phyloP scores from a whole-genome alignment of 257 asterid genomes.

The Hygrophila difformis region DNA sequence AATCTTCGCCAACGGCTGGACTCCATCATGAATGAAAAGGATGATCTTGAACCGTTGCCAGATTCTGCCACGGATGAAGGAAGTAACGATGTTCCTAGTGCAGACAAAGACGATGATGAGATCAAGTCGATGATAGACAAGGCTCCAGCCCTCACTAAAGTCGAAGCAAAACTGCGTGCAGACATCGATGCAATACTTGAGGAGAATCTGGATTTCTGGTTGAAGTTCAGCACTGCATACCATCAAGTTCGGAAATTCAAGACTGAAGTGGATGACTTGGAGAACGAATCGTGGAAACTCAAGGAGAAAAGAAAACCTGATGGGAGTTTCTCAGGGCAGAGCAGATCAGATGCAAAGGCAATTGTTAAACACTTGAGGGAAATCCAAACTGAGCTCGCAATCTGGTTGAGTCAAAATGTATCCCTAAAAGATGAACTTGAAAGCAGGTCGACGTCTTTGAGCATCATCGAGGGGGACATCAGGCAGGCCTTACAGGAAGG shows the following conservation, averaged over 20 bases:
- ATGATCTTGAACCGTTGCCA: conserved; percentile 1
- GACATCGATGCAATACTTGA: conserved; percentile 74
- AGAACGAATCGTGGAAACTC: conserved; percentile 46
- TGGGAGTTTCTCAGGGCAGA: conserved; percentile 29
- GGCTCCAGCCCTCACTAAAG: conserved; percentile 28
- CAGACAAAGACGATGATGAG: conserved; percentile 22
- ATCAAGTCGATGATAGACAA: conserved; percentile 25
- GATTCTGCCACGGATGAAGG: conserved; percentile 7
- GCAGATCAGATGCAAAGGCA: conserved; percentile 62
- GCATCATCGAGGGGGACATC: conserved; percentile 73
- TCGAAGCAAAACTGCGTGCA: conserved; percentile 62
- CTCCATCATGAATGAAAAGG: conserved; percentile 9
- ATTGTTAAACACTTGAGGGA: conserved; percentile 80
- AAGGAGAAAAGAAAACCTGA: conserved; percentile 48
- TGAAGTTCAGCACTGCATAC: conserved; percentile 77
- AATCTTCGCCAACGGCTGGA: conserved; percentile 33
- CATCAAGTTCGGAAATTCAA: conserved; percentile 85
- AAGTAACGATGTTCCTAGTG: conserved; percentile 13
- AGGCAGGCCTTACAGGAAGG: conserved; percentile 58
- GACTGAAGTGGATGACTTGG: conserved; percentile 58
- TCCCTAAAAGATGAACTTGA: conserved; percentile 61
- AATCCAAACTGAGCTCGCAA: conserved; percentile 56
- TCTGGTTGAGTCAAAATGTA: conserved; percentile 66
- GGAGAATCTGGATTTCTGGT: conserved; percentile 86
- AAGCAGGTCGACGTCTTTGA: conserved; percentile 52